Base-by-base conservation (phyloP, 2,329 filamentous ascomycete genomes). In the Paraconiothyrium sp. region DNA sequence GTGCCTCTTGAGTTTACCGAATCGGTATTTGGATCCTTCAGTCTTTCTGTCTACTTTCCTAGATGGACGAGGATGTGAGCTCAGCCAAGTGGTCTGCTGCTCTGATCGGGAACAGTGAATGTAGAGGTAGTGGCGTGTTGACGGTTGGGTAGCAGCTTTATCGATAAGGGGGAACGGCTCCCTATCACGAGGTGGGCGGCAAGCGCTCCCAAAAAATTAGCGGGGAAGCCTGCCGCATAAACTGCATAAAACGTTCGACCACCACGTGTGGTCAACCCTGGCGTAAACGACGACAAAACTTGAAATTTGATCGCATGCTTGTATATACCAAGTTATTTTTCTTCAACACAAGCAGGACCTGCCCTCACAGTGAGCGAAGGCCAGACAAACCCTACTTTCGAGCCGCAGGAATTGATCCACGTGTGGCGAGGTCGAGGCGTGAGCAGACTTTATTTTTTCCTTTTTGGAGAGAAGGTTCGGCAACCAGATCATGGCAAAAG, bases 401-500 rank as follows among this genome's bases (percentile, higher is more conserved):
- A 47, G 4, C 11, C 7, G 20, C 24, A 30, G 46, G 46, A 48
- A 48, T 32, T 8, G 4, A n/a, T n/a, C 46, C 24, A 48, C 24
- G 32, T 47, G 52, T 44, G 52, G 39, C 52, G 52, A 56, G 39
- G 11, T 47, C 35, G 35, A 37, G 27, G 27, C 35, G 10, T 37
- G 35, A 3, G 2, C 14, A 41, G 3, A 41, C 27, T 16, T 34
- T 16, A 5, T n/a, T 41, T n/a, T 7, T 8, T n/a, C 39, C 39
- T 20, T 7, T 16, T 27, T n/a, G 32, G 2, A 35, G 11, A 7
- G 24, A 35, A 1, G n/a, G 22, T n/a, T 11, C 9, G 10, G 30
- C 7, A 22, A 43, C 2, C 16, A 35, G 55, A 60, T 49, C n/a
- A 80, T 87, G 85, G 84, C 77, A 54, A 88, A 81, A 63, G 84